Conservation (phyloP, 2,329 filamentous ascomycete species). For the Arthrobotrys musiformis region DNA sequence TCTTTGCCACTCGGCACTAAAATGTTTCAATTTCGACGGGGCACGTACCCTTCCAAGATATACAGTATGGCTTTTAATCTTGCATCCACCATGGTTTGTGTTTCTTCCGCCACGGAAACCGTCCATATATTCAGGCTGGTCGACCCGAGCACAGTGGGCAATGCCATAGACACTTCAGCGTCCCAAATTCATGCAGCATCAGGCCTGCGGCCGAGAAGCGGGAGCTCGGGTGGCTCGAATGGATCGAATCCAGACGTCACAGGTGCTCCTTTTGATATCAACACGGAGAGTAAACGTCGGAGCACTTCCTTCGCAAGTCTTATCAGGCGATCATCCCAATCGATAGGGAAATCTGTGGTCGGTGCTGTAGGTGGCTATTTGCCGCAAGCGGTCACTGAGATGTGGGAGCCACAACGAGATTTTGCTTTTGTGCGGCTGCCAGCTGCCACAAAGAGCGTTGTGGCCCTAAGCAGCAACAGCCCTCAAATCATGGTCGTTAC, state of each 20-base stretch:
- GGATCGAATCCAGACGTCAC: constrained; percentile 55
- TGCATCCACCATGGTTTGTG: constrained; percentile 89
- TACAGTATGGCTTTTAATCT: constrained; percentile 99
- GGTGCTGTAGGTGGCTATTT: constrained; percentile 91
- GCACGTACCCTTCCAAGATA: constrained; percentile 89
- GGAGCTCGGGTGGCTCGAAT: constrained; percentile 50
- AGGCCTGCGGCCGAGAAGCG: constrained; percentile 47
- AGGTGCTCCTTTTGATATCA: constrained; percentile 57
- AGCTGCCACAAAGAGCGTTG: constrained; percentile 74
- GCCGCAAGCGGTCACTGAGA: constrained; percentile 91
- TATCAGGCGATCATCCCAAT: constrained; percentile 91
- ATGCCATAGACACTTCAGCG: neutral
- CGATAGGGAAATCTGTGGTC: constrained; percentile 87
- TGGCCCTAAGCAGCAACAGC: constrained; percentile 93
- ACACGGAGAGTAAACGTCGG: constrained; percentile 56
- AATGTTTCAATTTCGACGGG: constrained; percentile 92
- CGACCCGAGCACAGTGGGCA: constrained; percentile 61
- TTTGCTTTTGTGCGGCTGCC: constrained; percentile 93
- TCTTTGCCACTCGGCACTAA: constrained; percentile 90
- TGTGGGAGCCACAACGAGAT: constrained; percentile 94
- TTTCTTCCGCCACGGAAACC: constrained; percentile 95
- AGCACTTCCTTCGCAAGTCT: constrained; percentile 87
- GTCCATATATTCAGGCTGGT: constrained; percentile 92
- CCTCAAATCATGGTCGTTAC: constrained; percentile 99
- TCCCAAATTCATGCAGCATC: constrained; percentile 16